Evolutionary conservation across 2,329 filamentous ascomycete species (phyloP).

Genomic region (Aspergillus vadensis): DNA sequence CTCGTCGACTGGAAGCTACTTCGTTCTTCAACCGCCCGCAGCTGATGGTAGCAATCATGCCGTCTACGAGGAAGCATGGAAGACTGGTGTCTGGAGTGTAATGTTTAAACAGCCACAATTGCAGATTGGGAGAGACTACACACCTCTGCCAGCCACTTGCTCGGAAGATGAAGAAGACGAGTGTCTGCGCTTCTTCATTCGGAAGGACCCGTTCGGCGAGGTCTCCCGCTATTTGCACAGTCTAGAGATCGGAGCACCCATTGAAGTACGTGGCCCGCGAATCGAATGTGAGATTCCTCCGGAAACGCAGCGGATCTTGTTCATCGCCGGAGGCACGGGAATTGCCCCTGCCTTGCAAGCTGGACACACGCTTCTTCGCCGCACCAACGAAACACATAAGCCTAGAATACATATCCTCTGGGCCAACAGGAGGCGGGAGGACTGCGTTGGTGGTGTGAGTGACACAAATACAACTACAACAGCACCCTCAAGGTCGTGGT

Average conservation of each 20-base stretch:
- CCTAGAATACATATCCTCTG: slow-evolving; percentile 72
- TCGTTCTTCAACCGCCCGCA: slow-evolving; percentile 44
- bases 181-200: slow-evolving; percentile 71
- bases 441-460: slow-evolving; percentile 64
- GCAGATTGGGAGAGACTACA: slow-evolving; percentile 90
- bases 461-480: slow-evolving; percentile 41
- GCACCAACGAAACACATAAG: slow-evolving; percentile 32
- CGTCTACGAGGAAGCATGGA: slow-evolving; percentile 54
- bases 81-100: slow-evolving; percentile 76
- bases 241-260: slow-evolving; percentile 61
- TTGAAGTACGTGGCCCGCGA: slow-evolving; percentile 80
- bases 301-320: slow-evolving; percentile 65
- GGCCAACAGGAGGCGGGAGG: slow-evolving; percentile 70
- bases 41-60: slow-evolving; percentile 35
- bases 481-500: slow-evolving; percentile 29
- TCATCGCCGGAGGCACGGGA: slow-evolving; percentile 89
- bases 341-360: slow-evolving; percentile 87
- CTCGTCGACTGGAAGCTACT: slow-evolving; percentile 51
- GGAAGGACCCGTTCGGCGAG: slow-evolving; percentile 77
- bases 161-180: slow-evolving; percentile 37
- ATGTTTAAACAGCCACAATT: slow-evolving; percentile 93
- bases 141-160: slow-evolving; percentile 64
- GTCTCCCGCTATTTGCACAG: slow-evolving; percentile 78
- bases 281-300: slow-evolving; percentile 65
- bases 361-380: slow-evolving; percentile 59